Conservation (phyloP, 2,329 filamentous ascomycete genomes). For the Ceratocystis albifundus region DNA sequence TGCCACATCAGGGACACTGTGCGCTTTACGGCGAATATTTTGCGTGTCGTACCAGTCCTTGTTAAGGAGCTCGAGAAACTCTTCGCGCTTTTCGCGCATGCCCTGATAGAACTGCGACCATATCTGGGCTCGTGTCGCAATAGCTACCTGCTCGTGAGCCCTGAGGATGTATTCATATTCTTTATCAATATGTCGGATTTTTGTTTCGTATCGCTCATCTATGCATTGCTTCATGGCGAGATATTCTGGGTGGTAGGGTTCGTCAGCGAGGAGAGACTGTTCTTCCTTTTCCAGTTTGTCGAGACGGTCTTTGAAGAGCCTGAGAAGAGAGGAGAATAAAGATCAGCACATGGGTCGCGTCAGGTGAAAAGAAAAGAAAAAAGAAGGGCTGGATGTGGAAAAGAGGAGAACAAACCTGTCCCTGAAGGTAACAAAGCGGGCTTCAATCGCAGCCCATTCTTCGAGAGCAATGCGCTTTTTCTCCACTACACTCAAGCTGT, state of each 20-base stretch:
- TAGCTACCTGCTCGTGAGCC: constrained; percentile 59
- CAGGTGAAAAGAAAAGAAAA: not conserved
- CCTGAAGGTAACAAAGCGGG: constrained; percentile 75
- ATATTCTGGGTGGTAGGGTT: constrained; percentile 78
- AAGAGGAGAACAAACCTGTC: constrained; percentile 47
- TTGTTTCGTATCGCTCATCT: constrained; percentile 69
- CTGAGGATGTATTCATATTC: constrained; percentile 63
- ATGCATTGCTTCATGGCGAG: constrained; percentile 82
- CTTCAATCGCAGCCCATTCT: constrained; percentile 68
- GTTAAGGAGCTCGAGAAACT: constrained; percentile 66
- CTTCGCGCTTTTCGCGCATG: constrained; percentile 70
- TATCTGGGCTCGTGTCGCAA: constrained; percentile 73
- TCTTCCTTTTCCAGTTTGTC: constrained; percentile 65
- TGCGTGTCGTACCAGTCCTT: constrained; percentile 90
- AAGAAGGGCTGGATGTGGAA: not conserved
- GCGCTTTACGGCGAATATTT: constrained; percentile 70
- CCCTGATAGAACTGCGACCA: constrained; percentile 86
- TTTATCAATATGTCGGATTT: constrained; percentile 61
- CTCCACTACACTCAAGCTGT: constrained; percentile 45
- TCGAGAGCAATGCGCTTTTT: constrained; percentile 71
- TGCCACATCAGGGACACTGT: constrained; percentile 69
- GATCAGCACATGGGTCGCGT: constrained; percentile 25
- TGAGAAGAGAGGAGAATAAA: constrained; percentile 31
- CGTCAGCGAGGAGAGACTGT: constrained; percentile 46
- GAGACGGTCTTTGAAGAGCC: constrained; percentile 79